A percentile compares a stretch with the other conserved stretches of the same genome.
Conservation (phyloP, 495 filamentous ascomycete genomes). For the Hypoxylon fuscum region DNA sequence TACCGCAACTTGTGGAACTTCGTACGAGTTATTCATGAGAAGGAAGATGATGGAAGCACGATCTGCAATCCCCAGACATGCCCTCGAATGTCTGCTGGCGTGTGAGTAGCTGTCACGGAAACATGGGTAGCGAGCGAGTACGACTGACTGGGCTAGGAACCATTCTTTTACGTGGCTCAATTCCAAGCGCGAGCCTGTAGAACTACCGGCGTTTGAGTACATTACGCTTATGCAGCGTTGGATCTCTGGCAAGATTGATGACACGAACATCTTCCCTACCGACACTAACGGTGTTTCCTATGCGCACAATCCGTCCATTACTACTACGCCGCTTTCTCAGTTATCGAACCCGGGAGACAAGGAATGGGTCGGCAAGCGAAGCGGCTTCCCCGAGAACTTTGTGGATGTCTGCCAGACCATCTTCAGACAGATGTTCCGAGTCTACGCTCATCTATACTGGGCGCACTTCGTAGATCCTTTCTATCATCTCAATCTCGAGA, state of each 20-base stretch:
- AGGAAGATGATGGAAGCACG: conserved; percentile 73
- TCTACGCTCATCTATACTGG: conserved; percentile 92
- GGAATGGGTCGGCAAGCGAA: conserved; percentile 86
- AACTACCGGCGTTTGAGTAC: conserved; percentile 83
- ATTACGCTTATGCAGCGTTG: conserved; percentile 92
- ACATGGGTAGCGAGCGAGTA: conserved; percentile 3
- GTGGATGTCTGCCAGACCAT: conserved; percentile 87
- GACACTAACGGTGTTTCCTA: conserved; percentile 66
- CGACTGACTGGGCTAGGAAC: conserved; percentile 58
- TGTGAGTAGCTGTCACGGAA: conserved; percentile 69
- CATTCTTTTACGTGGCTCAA: conserved; percentile 94
- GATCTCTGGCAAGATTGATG: conserved; percentile 91
- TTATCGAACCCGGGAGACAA: conserved; percentile 64
- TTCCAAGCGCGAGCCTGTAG: conserved; percentile 66
- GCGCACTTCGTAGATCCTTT: conserved; percentile 83
- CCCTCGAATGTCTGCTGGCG: conserved; percentile 89
- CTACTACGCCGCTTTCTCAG: conserved; percentile 68
- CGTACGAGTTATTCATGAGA: conserved; percentile 81
- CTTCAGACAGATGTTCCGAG: conserved; percentile 96
- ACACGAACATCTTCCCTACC: conserved; percentile 85
- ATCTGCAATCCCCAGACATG: conserved; percentile 86
- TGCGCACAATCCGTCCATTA: conserved; percentile 64
- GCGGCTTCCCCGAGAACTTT: conserved; percentile 87
- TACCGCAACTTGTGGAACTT: conserved; percentile 86
- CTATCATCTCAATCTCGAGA: conserved; percentile 83